Base-by-base conservation (phyloP, 2,329 filamentous ascomycete species). In the Epicoccum nigrum region DNA sequence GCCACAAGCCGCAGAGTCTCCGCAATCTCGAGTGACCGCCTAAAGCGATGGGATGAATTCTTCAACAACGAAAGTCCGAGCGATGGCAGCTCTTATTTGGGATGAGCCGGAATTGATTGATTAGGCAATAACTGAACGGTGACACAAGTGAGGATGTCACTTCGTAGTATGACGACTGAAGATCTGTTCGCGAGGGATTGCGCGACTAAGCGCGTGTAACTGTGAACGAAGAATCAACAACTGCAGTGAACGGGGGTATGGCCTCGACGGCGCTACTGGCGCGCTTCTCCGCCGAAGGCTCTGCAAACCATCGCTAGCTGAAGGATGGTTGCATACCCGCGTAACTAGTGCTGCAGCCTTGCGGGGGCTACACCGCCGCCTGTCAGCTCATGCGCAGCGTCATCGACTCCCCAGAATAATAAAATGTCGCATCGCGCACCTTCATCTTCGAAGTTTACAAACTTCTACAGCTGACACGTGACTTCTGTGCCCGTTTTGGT, bases 311-410 rank as follows among this genome's bases (percentile, higher is more conserved):
- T 47, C 32, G 27, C 31, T 52, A 52, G 41, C 41, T 51, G 42
- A 45, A 51, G 42, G 40, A 45, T 44, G 34, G 41, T 32, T 46
- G 49, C 49, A 42, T 46, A 46, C 43, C 43, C 43, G 43, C 15
- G 49, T 45, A 31, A 34, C 49, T 52, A 52, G 49, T 52, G 49
- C 43, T 43, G 49, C 49, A 52, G 49, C 49, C 49, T 46, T 52
- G 43, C 43, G 33, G 49, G 21, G 19, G 11, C 37, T 43, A n/a
- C 48, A 51, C 42, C 48, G 48, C 48, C 32, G 20, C 20, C n/a
- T 46, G 23, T 49, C 46, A 42, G 19, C 31, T 35, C 23, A 4
- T 7, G 9, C 41, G 11, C 37, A n/a, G 12, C 31, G n/a, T 45
- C 37, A n/a, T 42, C 21, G 15, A 19, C 7, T n/a, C 15, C 25